Base-by-base conservation (phyloP, 495 filamentous ascomycete genomes). In the Penicillium robsamsonii region DNA sequence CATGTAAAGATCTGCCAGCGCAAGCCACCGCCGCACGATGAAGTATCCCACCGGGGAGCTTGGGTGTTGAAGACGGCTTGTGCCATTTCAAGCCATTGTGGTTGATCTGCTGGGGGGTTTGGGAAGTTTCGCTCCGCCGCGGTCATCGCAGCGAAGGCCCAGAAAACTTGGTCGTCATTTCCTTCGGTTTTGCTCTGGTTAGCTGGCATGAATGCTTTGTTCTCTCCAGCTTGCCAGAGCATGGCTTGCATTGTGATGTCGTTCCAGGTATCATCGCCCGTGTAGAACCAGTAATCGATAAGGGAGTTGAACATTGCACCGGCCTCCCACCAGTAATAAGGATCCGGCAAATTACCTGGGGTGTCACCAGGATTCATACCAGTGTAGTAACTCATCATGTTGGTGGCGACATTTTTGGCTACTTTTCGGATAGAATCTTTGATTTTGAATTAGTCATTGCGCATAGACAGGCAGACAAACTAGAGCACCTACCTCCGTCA, bases 121-220 rank as follows among this genome's bases (percentile, higher is more conserved):
- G 87, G 87, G 59, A 85, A 93, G 46, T 86, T 87, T 46, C 84
- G 80, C 68, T 96, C 91, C 4, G 91, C 89, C 0, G 91, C 91
- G 7, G 84, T 79, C 84, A 96, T 89, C 33, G 85, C 88, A 4
- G 89, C 79, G 69, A 95, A 85, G 30, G 79, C 91, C 91, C 91
- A 96, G 65, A 96, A 96, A 0, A 80, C 85, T 64, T 94, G 91
- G 65, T 95, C 90, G 61, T 95, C 90, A 68, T 95, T 95, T 48
- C 91, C 89, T 49, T 81, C 70, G 0, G 87, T 85, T 55, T 84
- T 80, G 24, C 87, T 88, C 62, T 96, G 90, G 68, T 96, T 96
- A 11, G 73, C 70, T 0, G 92, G 89, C 88, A 92, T 90, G 66
- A 84, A 94, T 53, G 91, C 81, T 10, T 74, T 68, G 40, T 86